These are phyloP conservation scores for Boechera retrofracta DNA, from an alignment of 345 rosid genomes.

Conservation along the genomic window DNA sequence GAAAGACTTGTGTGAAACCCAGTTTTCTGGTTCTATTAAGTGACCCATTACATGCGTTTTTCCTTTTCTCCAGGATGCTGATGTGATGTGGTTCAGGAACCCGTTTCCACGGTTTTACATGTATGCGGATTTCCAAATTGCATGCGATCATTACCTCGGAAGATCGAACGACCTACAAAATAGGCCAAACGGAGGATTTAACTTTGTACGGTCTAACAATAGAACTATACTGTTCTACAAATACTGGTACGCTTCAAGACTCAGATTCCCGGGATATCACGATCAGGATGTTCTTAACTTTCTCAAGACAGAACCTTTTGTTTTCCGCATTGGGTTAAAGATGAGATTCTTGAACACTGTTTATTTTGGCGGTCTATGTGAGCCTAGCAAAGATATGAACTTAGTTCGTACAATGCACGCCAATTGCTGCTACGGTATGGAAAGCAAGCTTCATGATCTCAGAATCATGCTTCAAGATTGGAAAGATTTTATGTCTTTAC, in stretches of 20 bases:
- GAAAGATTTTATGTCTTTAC: slow-evolving; percentile 65
- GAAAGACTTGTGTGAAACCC: neutral
- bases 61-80: slow-evolving; percentile 70
- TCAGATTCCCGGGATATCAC: slow-evolving; percentile 66
- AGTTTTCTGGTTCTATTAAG: neutral
- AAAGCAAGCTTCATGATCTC: slow-evolving; percentile 79
- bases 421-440: slow-evolving; percentile 83
- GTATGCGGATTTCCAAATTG: slow-evolving; percentile 84
- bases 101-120: slow-evolving; percentile 74
- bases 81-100: slow-evolving; percentile 92
- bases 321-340: slow-evolving; percentile 60
- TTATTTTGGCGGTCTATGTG: slow-evolving; percentile 86
- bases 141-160: slow-evolving; percentile 82
- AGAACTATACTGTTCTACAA: slow-evolving; percentile 81
- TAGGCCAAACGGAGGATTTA: slow-evolving; percentile 83
- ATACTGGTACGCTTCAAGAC: slow-evolving; percentile 83
- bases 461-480: slow-evolving; percentile 84
- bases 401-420: slow-evolving; percentile 88
- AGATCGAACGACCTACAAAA: slow-evolving; percentile 59
- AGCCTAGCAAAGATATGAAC: slow-evolving; percentile 79
- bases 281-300: slow-evolving; percentile 80
- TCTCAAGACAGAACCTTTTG: slow-evolving; percentile 57
- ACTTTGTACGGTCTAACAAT: slow-evolving; percentile 71
- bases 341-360: slow-evolving; percentile 78
- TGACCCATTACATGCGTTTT: slow-evolving; percentile 39